Base-by-base conservation (phyloP, 331 rosid species). In the Saraca asoca region DNA sequence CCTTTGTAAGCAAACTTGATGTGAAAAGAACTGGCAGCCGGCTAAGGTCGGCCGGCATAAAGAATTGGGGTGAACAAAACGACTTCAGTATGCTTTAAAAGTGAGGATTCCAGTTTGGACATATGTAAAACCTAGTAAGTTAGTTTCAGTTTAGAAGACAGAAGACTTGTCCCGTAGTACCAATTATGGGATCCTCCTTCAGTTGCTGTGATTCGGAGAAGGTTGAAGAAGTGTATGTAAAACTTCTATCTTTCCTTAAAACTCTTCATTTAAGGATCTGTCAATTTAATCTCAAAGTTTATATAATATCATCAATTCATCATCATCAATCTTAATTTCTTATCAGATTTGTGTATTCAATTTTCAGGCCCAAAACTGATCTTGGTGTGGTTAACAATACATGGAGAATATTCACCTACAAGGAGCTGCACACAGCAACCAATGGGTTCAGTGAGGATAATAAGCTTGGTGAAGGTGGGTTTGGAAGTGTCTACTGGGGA, bases 401-500 rank as follows among this genome's bases (percentile, higher is more conserved):
- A 3, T 89, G 98, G 98, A 87, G 95, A 71, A 87, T 93, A 42
- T 93, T 84, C 77, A 75, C 90, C 2, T 87, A 83, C 86, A 93
- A 85, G 80, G 98, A 93, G 75, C 57, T 93, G 86, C 87, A 93
- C 39, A 51, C 76, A 5, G 95, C 98, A 7, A 93, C 98, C 1
- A 84, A 84, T 1, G 98, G 98, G 8, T 93, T 89, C 57, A 80
- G 85, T 46, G 94, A 89, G 2, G 94, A 93, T 18, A 77, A 88
- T 31, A 78, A 80, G 69, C 98, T 93, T 66, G 96, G 95, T 66
- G 95, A 93, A 76, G 95, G 98, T 46, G 98, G 98, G 0, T 87
- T 89, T 74, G 98, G 98, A 57, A 93, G 94, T 60, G 95, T 93
- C 8, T 89, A 83, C 29, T 82, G 95, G 98, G 95, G 94, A 42